Conservation (phyloP, 495 filamentous ascomycete species). For the Extremus antarcticus region DNA sequence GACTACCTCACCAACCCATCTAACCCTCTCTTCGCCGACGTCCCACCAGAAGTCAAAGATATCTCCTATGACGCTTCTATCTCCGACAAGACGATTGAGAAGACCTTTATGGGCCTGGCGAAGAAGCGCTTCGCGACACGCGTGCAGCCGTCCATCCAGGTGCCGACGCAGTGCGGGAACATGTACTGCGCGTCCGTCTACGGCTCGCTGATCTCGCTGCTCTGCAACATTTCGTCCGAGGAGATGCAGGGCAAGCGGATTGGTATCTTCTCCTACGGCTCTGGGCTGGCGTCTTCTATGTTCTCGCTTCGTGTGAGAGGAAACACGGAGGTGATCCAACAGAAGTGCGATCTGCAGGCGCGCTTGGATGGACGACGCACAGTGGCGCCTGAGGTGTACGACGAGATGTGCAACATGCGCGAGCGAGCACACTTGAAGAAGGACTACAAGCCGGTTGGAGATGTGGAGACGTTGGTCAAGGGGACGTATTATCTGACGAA, state of each 20-base stretch:
- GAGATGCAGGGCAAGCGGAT: constrained; percentile 74
- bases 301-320: constrained; percentile 80
- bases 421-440: constrained; percentile 93
- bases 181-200: constrained; percentile 98
- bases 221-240: constrained; percentile 61
- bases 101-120: constrained; percentile 86
- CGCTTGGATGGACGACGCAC: constrained; percentile 59
- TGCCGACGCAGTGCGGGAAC: constrained; percentile 92
- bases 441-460: constrained; percentile 69
- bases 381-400: constrained; percentile 76
- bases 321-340: constrained; percentile 59
- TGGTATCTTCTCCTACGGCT: constrained; percentile 90
- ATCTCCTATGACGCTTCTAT: constrained; percentile 78
- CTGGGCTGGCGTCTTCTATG: constrained; percentile 78
- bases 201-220: constrained; percentile 65
- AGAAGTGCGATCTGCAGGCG: constrained; percentile 70
- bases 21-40: constrained; percentile 68
- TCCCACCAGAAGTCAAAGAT: constrained; percentile 74
- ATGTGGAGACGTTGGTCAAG: constrained; percentile 59
- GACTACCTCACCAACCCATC: constrained; percentile 77
- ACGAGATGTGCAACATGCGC: constrained; percentile 88
- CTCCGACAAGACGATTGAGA: constrained; percentile 88
- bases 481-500: constrained; percentile 84
- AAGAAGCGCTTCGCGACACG: constrained; percentile 93
- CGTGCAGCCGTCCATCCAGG: constrained; percentile 72